phyloP scores from a whole-genome alignment of 192 early-diverging fungal species.

The Coemansia sp. region DNA sequence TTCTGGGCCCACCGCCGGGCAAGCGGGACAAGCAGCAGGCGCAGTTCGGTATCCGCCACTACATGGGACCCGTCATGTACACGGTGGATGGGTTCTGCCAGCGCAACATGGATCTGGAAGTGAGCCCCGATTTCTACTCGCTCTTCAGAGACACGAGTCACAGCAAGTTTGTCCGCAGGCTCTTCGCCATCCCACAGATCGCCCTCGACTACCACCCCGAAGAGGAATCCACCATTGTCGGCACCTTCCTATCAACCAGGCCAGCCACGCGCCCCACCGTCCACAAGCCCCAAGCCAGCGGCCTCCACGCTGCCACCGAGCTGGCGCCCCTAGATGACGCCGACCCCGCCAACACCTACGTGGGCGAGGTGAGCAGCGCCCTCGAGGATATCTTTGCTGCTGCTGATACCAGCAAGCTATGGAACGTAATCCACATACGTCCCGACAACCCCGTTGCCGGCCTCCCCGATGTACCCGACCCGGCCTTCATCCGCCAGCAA shows the following conservation, averaged over 20 bases:
- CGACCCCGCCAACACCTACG: constrained; percentile 45
- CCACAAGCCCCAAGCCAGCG: constrained; percentile 61
- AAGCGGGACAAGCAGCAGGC: constrained; percentile 58
- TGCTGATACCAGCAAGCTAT: constrained; percentile 70
- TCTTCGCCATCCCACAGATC: constrained; percentile 71
- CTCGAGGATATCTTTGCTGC: constrained; percentile 79
- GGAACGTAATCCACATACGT: constrained; percentile 80
- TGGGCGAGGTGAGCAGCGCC: constrained; percentile 62
- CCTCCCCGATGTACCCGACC: constrained; percentile 57
- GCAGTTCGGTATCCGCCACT: constrained; percentile 81
- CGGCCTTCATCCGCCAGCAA: constrained; percentile 64
- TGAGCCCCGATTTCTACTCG: constrained; percentile 80
- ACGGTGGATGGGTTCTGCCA: constrained; percentile 61
- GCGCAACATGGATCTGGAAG: constrained; percentile 66
- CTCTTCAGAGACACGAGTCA: constrained; percentile 74
- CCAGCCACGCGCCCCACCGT: constrained; percentile 41
- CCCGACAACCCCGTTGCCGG: constrained; percentile 57
- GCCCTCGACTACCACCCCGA: constrained; percentile 78
- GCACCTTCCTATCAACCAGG: constrained; percentile 69
- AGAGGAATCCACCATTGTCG: constrained; percentile 70
- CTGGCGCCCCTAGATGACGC: constrained; percentile 29
- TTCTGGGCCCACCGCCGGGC: constrained; percentile 36
- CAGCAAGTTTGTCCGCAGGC: constrained; percentile 69
- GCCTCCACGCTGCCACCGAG: constrained; percentile 43
- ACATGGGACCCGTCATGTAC: constrained; percentile 65